Evolutionary conservation across 2,329 filamentous ascomycete genomes (phyloP), one percentile per base, ranked within the genome.

Genomic region (Geosmithia putterillii): DNA sequence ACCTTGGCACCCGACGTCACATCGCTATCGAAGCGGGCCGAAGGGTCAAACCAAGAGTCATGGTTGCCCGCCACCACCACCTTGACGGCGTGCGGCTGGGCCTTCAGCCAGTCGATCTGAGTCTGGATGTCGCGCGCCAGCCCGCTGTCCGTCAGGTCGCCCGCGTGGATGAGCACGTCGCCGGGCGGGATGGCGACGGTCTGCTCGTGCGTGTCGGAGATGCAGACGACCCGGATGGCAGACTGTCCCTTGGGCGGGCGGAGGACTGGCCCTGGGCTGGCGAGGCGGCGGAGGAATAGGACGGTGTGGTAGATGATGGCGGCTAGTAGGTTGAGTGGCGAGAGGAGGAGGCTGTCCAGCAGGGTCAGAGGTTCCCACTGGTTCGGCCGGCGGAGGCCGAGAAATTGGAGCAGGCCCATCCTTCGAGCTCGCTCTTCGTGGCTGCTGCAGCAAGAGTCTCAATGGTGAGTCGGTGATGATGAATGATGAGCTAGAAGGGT

Each of bases 11-110:
- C 59, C 1, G 64, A 61, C n/a, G 66, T 56, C 18, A 70, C 67
- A 54, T 86, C 79, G 39, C 73, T 67, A 9, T 70, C 62, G 15
- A 59, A 61, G 4, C 84, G 72, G 14, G 77, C 79, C 28, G 69
- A 67, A 20, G 74, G 67, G 59, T 94, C 90, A 47, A 94, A 83
- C 67, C 79, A 94, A 53, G 78, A 81, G 57, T 95, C 90, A 59
- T 95, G 90, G 57, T 95, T 95, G 1, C 90, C 90, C 25, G 79
- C 78, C 25, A 96, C 79, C 32, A 89, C 74, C 20, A 95, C 70
- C 61, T 95, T 94, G 59, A 94, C 74, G 32, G 65, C 64, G 55
- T 95, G 87, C 0, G 86, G 84, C 7, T 89, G 73, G 3, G 68
- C 67, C 40, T 70, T 73, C 12, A 95, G 69, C 87, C 87, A 95